A percentile compares a stretch with the other conserved stretches of the same genome.
Conservation (phyloP, 768 basidiomycete genomes). For the Astraeus odoratus region DNA sequence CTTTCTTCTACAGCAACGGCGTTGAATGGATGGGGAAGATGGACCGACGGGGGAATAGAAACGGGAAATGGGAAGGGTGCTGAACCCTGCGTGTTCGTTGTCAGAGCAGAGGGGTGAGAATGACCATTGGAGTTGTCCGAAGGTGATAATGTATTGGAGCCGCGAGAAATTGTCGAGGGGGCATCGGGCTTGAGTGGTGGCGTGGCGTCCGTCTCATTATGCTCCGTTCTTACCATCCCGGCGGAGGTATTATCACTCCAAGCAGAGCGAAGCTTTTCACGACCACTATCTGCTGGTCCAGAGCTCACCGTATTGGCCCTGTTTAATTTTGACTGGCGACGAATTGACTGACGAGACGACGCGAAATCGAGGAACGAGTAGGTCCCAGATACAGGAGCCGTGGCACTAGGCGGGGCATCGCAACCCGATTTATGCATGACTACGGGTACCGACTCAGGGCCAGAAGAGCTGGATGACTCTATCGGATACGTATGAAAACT, state of each 20-base stretch:
- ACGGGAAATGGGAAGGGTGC: slow-evolving; percentile 39
- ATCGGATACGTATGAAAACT: slow-evolving; percentile 11
- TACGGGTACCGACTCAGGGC: slow-evolving; percentile 26
- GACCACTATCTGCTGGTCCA: slow-evolving; percentile 21
- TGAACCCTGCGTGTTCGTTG: slow-evolving; percentile 20
- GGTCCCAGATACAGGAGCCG: slow-evolving; percentile 22
- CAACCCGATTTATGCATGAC: slow-evolving; percentile 21
- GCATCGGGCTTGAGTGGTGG: slow-evolving; percentile 22
- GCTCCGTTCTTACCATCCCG: slow-evolving; percentile 13
- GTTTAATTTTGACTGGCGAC: slow-evolving; percentile 19
- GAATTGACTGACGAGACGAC: slow-evolving; percentile 21
- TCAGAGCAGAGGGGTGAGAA: slow-evolving; percentile 14
- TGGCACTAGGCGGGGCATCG: slow-evolving; percentile 13
- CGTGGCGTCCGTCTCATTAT: slow-evolving; percentile 10
- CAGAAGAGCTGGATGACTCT: slow-evolving; percentile 19
- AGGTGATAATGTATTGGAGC: slow-evolving; percentile 15
- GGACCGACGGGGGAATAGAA: slow-evolving; percentile 37
- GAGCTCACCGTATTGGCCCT: slow-evolving; percentile 17
- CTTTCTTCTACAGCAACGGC: slow-evolving; percentile 11
- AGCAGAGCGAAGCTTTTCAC: slow-evolving; percentile 8
- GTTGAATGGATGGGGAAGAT: slow-evolving; percentile 19
- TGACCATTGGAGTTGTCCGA: slow-evolving; percentile 18
- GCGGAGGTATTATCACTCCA: slow-evolving; percentile 16
- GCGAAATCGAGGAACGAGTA: slow-evolving; percentile 28
- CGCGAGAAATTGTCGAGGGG: slow-evolving; percentile 25